Percentiles rank a stretch among this genome's conserved stretches.
These are phyloP conservation scores for Flaveria ramosissima DNA, from an alignment of 129 eudicot genomes.

Conservation along the genomic window DNA sequence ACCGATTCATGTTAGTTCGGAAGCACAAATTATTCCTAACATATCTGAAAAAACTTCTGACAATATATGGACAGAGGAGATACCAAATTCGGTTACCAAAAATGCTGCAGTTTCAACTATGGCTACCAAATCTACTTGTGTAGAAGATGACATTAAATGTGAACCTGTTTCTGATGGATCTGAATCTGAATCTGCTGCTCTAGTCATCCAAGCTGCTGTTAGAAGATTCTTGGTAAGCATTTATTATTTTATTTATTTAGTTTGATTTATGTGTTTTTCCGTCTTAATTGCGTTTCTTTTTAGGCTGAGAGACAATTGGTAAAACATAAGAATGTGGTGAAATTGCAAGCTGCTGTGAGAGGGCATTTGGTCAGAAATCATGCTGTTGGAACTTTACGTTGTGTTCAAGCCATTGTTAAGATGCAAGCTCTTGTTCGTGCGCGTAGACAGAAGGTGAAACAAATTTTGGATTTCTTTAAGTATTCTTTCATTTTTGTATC, in stretches of 20 bases:
- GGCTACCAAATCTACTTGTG: conserved; percentile 16
- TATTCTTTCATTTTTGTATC: neutral
- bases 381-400: conserved; percentile 89
- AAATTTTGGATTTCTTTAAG: neutral
- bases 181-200: conserved; percentile 37
- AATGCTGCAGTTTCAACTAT: conserved; percentile 30
- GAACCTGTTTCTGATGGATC: conserved; percentile 39
- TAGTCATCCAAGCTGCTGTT: conserved; percentile 70
- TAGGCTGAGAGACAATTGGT: conserved; percentile 64
- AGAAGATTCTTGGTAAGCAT: conserved; percentile 65
- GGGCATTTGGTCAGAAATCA: conserved; percentile 89
- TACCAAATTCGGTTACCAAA: conserved; percentile 40
- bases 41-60: conserved; percentile 52
- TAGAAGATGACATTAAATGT: conserved; percentile 36
- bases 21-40: conserved; percentile 35
- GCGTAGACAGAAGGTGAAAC: conserved; percentile 44
- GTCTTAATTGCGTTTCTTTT: neutral
- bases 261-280: neutral
- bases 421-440: conserved; percentile 85
- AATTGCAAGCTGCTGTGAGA: conserved; percentile 90
- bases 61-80: conserved; percentile 55
- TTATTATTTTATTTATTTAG: neutral
- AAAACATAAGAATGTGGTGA: conserved; percentile 51
- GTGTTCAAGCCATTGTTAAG: conserved; percentile 84
- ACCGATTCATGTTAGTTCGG: conserved; percentile 37